Conservation (phyloP, 169 alveolate species). For the Cryptosporidium xiaoi region DNA sequence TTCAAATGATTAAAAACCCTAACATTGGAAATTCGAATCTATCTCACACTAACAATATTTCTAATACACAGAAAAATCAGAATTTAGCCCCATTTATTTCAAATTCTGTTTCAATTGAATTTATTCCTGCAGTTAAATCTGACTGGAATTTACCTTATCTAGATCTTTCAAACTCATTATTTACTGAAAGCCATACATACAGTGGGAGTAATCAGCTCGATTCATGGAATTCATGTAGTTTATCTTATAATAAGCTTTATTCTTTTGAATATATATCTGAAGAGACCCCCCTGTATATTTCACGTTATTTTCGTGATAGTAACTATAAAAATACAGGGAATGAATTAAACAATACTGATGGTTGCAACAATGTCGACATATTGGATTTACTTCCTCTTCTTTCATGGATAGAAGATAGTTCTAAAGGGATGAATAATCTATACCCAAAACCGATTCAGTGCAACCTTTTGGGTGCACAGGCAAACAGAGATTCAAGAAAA, state of each 20-base stretch:
- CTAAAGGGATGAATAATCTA: slow-evolving; percentile 3
- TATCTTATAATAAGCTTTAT: slow-evolving; percentile 3
- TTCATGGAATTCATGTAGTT: slow-evolving; percentile 23
- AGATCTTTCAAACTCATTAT: slow-evolving; percentile 33
- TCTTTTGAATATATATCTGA: not conserved
- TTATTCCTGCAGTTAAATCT: slow-evolving; percentile 51
- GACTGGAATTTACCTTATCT: slow-evolving; percentile 38
- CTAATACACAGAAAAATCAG: slow-evolving; percentile 2
- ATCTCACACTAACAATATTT: not conserved
- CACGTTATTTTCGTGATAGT: not conserved
- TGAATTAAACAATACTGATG: not conserved
- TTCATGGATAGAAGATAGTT: slow-evolving; percentile 51
- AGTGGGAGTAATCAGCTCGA: not conserved
- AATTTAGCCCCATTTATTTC: not conserved
- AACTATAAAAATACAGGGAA: not conserved
- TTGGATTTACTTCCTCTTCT: slow-evolving; percentile 56
- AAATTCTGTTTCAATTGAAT: slow-evolving; percentile 2
- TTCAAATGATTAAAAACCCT: not conserved
- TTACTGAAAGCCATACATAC: not conserved
- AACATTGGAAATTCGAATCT: not conserved
- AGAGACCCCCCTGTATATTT: slow-evolving; percentile 8
- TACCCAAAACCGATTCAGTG: slow-evolving; percentile 5
- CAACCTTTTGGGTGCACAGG: not conserved
- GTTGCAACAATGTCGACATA: slow-evolving; percentile 9
- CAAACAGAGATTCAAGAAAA: slow-evolving; percentile 3